Percentiles rank a stretch among this genome's conserved stretches.
These are phyloP conservation scores for Schoenoplectus triqueter DNA, from an alignment of 202 grass and related monocot species.

Conservation along the genomic window DNA sequence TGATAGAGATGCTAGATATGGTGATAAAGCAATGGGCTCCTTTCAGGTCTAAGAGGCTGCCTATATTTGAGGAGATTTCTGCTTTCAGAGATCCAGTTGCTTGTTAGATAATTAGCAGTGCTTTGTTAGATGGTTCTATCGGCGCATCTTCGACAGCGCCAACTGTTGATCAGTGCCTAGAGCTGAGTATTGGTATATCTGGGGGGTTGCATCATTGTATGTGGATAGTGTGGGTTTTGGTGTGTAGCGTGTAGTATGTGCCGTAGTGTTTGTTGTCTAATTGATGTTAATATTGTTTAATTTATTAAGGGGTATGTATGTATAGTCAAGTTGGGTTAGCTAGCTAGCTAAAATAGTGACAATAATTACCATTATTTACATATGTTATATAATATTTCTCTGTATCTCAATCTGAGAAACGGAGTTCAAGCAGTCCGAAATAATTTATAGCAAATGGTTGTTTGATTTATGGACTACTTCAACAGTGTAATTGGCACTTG, in stretches of 20 bases:
- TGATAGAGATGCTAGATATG: conserved; percentile 58
- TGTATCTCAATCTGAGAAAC: conserved; percentile 1
- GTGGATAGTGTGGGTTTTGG: conserved; percentile 17
- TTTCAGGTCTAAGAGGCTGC: conserved; percentile 59
- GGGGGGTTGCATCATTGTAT: neutral
- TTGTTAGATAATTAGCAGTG: conserved; percentile 37
- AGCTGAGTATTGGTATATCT: neutral
- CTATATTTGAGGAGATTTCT: conserved; percentile 86
- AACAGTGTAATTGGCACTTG: neutral
- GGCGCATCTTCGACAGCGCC: neutral
- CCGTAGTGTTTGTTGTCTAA: conserved; percentile 5
- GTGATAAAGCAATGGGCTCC: conserved; percentile 56
- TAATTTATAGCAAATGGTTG: neutral
- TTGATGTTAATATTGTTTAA: conserved; percentile 1
- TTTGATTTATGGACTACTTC: neutral
- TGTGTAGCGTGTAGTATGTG: neutral
- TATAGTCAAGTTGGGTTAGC: conserved; percentile 5
- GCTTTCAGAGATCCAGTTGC: conserved; percentile 52
- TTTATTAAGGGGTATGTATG: neutral
- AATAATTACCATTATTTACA: neutral
- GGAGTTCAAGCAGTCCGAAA: neutral
- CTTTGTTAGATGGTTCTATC: neutral
- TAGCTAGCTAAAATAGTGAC: neutral
- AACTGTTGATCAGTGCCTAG: neutral
- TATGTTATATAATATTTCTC: neutral